phyloP scores from a whole-genome alignment of 139 green algal genomes.

The Closterium sp. region DNA sequence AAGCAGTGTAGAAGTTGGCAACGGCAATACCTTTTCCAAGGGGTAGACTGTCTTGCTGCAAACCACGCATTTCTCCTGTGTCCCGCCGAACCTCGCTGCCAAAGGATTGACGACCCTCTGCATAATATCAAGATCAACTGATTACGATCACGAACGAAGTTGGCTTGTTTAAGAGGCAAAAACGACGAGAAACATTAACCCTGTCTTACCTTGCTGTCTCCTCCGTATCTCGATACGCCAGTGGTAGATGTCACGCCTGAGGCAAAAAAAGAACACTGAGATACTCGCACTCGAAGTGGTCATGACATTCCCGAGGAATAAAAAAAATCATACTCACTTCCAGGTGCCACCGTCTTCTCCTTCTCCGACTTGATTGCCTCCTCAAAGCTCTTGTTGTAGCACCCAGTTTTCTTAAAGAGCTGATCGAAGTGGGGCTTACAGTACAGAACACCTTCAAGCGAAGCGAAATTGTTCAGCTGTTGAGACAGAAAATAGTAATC shows the following conservation, averaged over 20 bases:
- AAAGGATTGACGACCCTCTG: conserved; percentile 9
- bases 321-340: conserved; percentile 5
- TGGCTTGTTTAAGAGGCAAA: not conserved
- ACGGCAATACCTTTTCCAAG: conserved; percentile 37
- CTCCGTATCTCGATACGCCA: not conserved
- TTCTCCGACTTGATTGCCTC: conserved; percentile 34
- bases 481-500: not conserved
- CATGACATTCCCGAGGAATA: too few relatives aligned
- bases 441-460: conserved; percentile 44
- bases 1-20: not conserved
- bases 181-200: not conserved
- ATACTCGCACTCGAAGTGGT: not conserved
- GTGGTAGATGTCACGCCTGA: not conserved
- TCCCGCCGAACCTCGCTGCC: conserved; percentile 26
- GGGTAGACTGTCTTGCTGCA: conserved; percentile 50
- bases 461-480: conserved; percentile 28
- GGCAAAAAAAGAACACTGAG: not conserved
- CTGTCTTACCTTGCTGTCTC: not conserved
- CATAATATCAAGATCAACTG: not conserved
- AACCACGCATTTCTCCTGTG: conserved; percentile 46
- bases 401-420: conserved; percentile 45
- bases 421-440: conserved; percentile 50
- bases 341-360: not conserved
- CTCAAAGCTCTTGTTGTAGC: conserved; percentile 37
- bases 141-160: not conserved